These are phyloP conservation scores for Yamadazyma buinensis DNA, from an alignment of 1,139 yeast species.

Conservation along the genomic window DNA sequence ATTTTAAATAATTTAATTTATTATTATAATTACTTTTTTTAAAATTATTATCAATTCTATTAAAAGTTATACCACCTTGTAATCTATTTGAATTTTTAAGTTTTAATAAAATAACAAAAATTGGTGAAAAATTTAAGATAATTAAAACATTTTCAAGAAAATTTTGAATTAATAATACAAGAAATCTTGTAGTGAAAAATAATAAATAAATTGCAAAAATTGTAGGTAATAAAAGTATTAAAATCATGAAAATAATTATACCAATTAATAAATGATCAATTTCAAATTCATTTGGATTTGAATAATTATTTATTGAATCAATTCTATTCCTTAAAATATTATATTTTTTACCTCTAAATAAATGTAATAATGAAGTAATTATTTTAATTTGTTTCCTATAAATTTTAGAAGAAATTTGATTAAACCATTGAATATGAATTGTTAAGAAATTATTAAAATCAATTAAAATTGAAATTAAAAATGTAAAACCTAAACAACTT, in stretches of 20 bases:
- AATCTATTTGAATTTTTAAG: conserved; percentile 78
- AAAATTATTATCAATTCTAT: conserved; percentile 12
- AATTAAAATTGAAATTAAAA: conserved; percentile 60
- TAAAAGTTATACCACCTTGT: conserved; percentile 80
- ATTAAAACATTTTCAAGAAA: conserved; percentile 61
- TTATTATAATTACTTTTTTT: conserved; percentile 11
- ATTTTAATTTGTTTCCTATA: conserved; percentile 72
- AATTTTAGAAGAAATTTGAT: conserved; percentile 72
- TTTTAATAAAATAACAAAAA: conserved; percentile 75
- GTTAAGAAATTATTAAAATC: conserved; percentile 66
- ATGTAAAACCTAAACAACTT: conserved; percentile 54
- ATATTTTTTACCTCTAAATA: conserved; percentile 86
- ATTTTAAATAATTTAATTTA: conserved; percentile 20
- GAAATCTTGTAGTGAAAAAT: conserved; percentile 60
- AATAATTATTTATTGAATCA: conserved; percentile 51
- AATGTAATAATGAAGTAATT: conserved; percentile 70
- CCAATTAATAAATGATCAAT: conserved; percentile 87
- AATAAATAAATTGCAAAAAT: conserved; percentile 78
- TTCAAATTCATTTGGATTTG: conserved; percentile 57
- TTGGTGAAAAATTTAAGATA: conserved; percentile 75
- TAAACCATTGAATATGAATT: conserved; percentile 72
- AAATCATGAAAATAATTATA: conserved; percentile 77
- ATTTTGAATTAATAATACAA: conserved; percentile 48
- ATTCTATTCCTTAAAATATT: conserved; percentile 81
- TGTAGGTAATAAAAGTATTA: conserved; percentile 80